A percentile compares a stretch with the other conserved stretches of the same genome.
Conservation (phyloP, 495 filamentous ascomycete species). For the Staphylotrichum longicolle region DNA sequence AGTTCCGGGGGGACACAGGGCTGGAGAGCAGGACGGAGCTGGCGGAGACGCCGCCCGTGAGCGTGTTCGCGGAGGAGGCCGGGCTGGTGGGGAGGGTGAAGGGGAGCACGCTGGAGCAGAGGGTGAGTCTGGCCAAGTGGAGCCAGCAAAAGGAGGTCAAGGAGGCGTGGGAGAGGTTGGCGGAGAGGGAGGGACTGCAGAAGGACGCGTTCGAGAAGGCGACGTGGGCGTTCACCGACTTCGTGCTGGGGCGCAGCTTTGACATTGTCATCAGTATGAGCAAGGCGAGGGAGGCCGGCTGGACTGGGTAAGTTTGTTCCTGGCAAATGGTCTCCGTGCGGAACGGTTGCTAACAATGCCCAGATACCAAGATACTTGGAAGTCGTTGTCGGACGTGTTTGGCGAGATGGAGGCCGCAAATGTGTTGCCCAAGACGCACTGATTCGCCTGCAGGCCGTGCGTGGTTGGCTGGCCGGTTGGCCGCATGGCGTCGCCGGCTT, state of each 20-base stretch:
- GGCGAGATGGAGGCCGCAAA: conserved; percentile 44
- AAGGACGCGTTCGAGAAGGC: conserved; percentile 52
- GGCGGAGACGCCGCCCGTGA: conserved; percentile 43
- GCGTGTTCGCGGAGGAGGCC: conserved; percentile 36
- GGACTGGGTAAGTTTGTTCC: conserved; percentile 35
- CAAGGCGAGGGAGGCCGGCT: conserved; percentile 55
- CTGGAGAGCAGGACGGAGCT: conserved; percentile 28
- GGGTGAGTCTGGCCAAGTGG: conserved; percentile 55
- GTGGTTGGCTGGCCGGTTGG: neutral
- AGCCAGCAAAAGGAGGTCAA: conserved; percentile 50
- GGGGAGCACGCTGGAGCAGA: conserved; percentile 40
- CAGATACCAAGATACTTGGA: conserved; percentile 53
- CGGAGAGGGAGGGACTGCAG: conserved; percentile 48
- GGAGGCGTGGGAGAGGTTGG: conserved; percentile 45
- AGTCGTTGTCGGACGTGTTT: conserved; percentile 47
- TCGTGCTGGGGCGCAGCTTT: conserved; percentile 52
- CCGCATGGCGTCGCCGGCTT: neutral
- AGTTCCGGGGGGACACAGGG: conserved; percentile 38
- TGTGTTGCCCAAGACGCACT: conserved; percentile 32
- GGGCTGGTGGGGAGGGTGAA: conserved; percentile 40
- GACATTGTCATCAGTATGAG: conserved; percentile 54
- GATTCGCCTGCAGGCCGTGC: neutral
- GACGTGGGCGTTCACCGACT: conserved; percentile 55
- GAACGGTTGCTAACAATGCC: no score
- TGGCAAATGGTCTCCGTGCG: neutral